Evolutionary conservation across 352 stramenopile genomes (phyloP).

Genomic region (Globisporangium paddicum): DNA sequence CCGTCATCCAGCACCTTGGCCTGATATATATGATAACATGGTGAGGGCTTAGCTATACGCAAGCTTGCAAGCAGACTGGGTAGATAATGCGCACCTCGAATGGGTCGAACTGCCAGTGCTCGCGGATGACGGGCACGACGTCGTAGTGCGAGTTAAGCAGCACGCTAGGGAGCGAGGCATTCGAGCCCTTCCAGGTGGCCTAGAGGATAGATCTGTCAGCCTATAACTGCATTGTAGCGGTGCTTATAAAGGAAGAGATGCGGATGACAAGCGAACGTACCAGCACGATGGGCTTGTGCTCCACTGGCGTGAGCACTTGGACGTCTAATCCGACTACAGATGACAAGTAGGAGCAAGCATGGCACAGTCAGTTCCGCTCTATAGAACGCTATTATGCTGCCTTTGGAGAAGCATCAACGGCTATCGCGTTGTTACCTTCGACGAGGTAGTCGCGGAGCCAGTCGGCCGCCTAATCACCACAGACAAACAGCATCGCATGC

Average conservation of each 20-base stretch:
- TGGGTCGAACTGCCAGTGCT: conserved; percentile 86
- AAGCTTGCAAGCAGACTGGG: neutral
- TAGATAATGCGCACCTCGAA: conserved; percentile 53
- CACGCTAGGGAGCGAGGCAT: conserved; percentile 77
- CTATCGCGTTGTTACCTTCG: conserved; percentile 15
- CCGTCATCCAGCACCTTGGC: conserved; percentile 72
- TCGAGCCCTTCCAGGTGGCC: conserved; percentile 71
- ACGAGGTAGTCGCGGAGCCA: conserved; percentile 59
- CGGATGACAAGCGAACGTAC: conserved; percentile 21
- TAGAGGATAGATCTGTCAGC: conserved; percentile 2
- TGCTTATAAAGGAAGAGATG: neutral
- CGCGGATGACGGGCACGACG: conserved; percentile 87
- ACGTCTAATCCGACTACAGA: conserved; percentile 36
- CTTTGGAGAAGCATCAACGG: neutral
- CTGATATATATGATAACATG: conserved; percentile 10
- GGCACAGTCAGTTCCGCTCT: neutral
- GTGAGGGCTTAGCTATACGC: neutral
- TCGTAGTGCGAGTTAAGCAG: conserved; percentile 95
- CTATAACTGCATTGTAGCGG: too few species aligned
- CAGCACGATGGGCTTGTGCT: conserved; percentile 89
- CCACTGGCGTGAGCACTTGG: conserved; percentile 45
- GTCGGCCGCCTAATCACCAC: conserved; percentile 27
- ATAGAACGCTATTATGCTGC: neutral
- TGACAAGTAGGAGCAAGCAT: neutral
- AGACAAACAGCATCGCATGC: neutral